phyloP scores from a whole-genome alignment of 768 basidiomycete genomes.

The Psilocybe cubensis region DNA sequence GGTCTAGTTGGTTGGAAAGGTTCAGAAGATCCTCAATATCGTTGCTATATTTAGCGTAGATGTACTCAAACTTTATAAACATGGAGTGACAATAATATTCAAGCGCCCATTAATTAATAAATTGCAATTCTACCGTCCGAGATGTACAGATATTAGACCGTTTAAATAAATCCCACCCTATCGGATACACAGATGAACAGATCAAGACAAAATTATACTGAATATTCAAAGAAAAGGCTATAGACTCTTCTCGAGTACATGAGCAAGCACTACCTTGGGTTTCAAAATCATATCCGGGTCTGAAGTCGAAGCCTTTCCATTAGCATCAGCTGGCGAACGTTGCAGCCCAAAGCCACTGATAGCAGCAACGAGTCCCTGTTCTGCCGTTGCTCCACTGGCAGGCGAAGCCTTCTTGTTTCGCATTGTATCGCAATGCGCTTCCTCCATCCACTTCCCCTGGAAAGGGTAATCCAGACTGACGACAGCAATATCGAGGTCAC shows the following conservation, averaged over 20 bases:
- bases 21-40: constrained; percentile 14
- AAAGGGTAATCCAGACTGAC: constrained; percentile 18
- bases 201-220: too few relatives aligned
- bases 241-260: constrained; percentile 19
- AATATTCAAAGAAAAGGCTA: too few relatives aligned
- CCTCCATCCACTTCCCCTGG: constrained; percentile 20
- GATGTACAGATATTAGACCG: too few relatives aligned
- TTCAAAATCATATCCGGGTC: constrained; percentile 18
- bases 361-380: constrained; percentile 21
- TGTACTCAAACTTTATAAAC: neutral
- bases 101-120: too few relatives aligned
- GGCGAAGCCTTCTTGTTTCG: constrained; percentile 7
- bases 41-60: constrained; percentile 16
- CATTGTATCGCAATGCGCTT: constrained; percentile 14
- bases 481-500: constrained; percentile 17
- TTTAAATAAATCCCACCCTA: too few relatives aligned
- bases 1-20: constrained; percentile 26
- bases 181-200: too few relatives aligned
- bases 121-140: too few relatives aligned
- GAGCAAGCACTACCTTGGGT: constrained; percentile 24
- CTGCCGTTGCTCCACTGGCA: constrained; percentile 7
- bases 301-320: neutral
- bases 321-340: constrained; percentile 5
- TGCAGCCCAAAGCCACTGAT: constrained; percentile 25
- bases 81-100: too few relatives aligned